These are phyloP conservation scores for Teratosphaeria zuluensis DNA, from an alignment of 2,329 filamentous ascomycete genomes.

Conservation along the genomic window DNA sequence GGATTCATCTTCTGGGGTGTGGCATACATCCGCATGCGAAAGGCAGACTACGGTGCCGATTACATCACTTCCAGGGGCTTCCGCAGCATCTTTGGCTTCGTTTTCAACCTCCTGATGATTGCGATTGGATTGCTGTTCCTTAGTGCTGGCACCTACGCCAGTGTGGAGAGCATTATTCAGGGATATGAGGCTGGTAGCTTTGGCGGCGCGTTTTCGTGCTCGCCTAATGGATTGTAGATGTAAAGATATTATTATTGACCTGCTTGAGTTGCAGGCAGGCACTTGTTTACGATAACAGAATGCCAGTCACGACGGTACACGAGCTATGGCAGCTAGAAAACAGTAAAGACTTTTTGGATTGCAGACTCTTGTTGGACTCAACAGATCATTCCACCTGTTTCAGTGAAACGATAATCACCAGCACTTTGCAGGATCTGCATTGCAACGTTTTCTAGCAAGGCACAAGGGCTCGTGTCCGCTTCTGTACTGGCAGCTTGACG, in stretches of 20 bases:
- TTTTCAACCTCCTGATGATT: constrained; percentile 65
- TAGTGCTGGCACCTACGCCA: constrained; percentile 67
- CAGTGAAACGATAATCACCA: no score
- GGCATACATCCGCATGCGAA: constrained; percentile 68
- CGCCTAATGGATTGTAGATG: constrained; percentile 46
- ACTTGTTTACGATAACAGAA: neutral
- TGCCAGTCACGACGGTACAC: neutral
- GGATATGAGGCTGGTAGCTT: constrained; percentile 58
- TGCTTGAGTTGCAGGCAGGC: neutral
- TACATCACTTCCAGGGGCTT: constrained; percentile 46
- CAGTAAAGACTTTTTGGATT: neutral
- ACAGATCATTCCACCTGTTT: no score
- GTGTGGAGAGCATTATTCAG: constrained; percentile 63
- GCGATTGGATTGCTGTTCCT: constrained; percentile 71
- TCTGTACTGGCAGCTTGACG: no score
- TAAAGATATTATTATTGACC: neutral
- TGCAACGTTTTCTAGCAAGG: no score
- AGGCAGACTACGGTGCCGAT: constrained; percentile 49
- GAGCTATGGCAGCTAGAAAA: neutral
- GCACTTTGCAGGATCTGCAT: no score
- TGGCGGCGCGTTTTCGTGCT: constrained; percentile 65
- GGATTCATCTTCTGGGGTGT: constrained; percentile 94
- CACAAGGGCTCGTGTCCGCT: no score
- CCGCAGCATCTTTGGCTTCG: constrained; percentile 44
- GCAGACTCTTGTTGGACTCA: neutral